Base-by-base conservation (phyloP, 805 yeast species). In the Cyberlindnera americana region DNA sequence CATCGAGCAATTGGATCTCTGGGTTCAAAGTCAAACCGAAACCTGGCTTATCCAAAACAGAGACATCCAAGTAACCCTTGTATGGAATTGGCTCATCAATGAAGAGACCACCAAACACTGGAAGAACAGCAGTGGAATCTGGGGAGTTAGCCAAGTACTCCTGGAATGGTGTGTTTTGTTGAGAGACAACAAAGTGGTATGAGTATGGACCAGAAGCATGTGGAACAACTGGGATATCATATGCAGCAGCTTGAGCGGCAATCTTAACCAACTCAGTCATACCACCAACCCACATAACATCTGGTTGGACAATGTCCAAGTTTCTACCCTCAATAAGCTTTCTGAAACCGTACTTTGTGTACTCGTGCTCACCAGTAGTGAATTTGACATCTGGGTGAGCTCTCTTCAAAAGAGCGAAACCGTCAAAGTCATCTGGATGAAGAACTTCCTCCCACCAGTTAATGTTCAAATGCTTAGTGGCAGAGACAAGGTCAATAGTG, bases 201-300 rank as follows among this genome's bases (percentile, higher is more conserved):
- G 75, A 69, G 56, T 72, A 71, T 29, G 75, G 73, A 42, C 77
- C 76, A n/a, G 73, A 66, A 24, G 76, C 77, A 48, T 72, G 77
- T 25, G 75, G 75, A 40, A 72, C 77, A 33, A 72, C 73, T 19
- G 77, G 77, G 36, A 71, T 68, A 46, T 72, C 77, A 47, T 72
- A 72, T 15, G 76, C 75, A 34, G 73, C 73, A 19, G 76, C 76
- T 50, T 71, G 76, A 14, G 66, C 67, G 29, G 73, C 66, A 36
- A 72, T 60, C 46, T 68, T 65, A 38, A 72, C 55, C 24, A 70
- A 55, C 56, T 72, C 77, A 15, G 76, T 70, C 63, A 71, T 51
- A 32, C 76, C 75, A 37, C 76, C 76, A 44, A 70, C 72, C 76
- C 76, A 72, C 76, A 72, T 72, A 37, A 71, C 69, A 50, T 72